A percentile compares a stretch with the other conserved stretches of the same genome.
Evolutionary conservation across 176 grass and related monocot genomes (phyloP).

Genomic region (Cenchrus fungigraminus): DNA sequence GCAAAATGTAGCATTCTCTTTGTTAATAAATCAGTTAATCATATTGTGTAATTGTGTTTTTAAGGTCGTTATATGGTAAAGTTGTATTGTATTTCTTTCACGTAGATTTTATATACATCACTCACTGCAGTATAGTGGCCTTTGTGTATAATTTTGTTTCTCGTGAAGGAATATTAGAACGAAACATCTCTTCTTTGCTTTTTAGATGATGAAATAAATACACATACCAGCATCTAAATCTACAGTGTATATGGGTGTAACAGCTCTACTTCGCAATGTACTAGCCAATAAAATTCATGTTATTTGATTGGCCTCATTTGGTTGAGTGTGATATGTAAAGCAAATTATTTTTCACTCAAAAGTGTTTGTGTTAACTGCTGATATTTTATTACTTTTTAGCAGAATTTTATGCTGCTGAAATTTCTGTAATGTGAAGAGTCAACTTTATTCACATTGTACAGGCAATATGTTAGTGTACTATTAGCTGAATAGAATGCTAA

Average conservation of each 20-base stretch:
- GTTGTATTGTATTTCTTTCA: not conserved
- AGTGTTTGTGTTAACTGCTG: not conserved
- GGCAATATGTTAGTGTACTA: not conserved
- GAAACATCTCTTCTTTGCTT: not conserved
- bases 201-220: not conserved
- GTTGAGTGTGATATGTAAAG: not conserved
- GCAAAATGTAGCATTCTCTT: conserved; percentile 13
- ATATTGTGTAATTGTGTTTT: not conserved
- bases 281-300: not conserved
- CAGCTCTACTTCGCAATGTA: not conserved
- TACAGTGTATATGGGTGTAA: not conserved
- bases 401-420: not conserved
- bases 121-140: not conserved
- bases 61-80: not conserved
- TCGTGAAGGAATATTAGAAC: not conserved
- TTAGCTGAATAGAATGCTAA: conserved; percentile 5
- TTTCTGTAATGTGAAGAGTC: not conserved
- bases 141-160: not conserved
- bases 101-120: not conserved
- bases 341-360: not conserved
- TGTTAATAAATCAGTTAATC: not conserved
- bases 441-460: not conserved
- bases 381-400: conserved; percentile 8
- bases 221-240: not conserved
- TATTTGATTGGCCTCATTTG: not conserved